Evolutionary conservation across 2,329 filamentous ascomycete genomes (phyloP).

Genomic region (Hypoxylon sp.): DNA sequence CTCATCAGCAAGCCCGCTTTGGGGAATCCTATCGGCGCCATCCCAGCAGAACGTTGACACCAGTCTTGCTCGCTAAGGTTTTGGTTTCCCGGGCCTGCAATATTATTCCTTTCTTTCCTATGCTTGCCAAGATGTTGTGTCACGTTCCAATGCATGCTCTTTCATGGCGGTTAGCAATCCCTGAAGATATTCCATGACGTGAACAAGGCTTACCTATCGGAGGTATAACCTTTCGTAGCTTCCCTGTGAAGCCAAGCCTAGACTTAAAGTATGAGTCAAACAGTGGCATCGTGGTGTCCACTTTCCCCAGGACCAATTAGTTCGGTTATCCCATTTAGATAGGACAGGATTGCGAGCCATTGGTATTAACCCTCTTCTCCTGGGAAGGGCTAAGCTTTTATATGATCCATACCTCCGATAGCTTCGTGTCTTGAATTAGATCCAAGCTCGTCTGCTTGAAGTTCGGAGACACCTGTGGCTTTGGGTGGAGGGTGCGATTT

Average conservation of each 20-base stretch:
- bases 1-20: background rate
- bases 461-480: background rate
- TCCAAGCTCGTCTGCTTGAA: background rate
- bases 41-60: background rate
- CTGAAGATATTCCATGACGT: background rate
- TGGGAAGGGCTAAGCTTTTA: background rate
- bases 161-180: background rate
- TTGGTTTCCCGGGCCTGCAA: background rate
- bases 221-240: background rate
- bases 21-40: background rate
- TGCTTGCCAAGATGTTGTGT: background rate
- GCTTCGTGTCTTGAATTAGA: background rate
- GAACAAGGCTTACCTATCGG: background rate
- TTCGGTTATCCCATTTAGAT: too few species aligned
- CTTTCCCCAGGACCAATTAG: too few species aligned
- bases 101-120: background rate
- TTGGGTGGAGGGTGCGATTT: constrained; percentile 38
- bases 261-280: too few species aligned
- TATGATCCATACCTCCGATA: background rate
- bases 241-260: too few species aligned
- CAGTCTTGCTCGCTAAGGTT: background rate
- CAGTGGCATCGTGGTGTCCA: too few species aligned
- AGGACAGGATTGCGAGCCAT: background rate
- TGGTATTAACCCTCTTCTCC: background rate
- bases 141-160: background rate